Evolutionary conservation across 352 stramenopile species (phyloP).

Genomic region (Pythium phragmiticola): DNA sequence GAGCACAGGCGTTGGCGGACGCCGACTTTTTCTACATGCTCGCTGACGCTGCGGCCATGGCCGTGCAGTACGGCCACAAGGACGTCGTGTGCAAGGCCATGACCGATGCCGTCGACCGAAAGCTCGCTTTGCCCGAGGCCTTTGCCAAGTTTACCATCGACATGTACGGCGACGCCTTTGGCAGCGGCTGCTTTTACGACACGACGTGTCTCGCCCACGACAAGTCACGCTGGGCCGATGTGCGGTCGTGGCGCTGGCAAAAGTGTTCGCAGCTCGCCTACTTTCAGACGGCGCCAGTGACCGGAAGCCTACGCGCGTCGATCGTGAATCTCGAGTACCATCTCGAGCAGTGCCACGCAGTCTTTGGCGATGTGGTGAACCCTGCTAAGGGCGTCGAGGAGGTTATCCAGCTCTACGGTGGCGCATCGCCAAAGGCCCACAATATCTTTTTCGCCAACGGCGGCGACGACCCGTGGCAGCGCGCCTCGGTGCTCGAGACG

Average conservation of each 20-base stretch:
- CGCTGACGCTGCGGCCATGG: slow-evolving; percentile 83
- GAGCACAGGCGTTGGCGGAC: slow-evolving; percentile 53
- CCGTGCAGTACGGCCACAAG: slow-evolving; percentile 88
- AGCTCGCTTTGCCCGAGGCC: slow-evolving; percentile 49
- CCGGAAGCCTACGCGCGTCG: slow-evolving; percentile 56
- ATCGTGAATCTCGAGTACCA: slow-evolving; percentile 81
- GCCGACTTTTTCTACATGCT: slow-evolving; percentile 92
- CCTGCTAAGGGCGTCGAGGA: slow-evolving; percentile 53
- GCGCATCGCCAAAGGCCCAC: slow-evolving; percentile 62
- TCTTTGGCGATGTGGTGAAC: slow-evolving; percentile 74
- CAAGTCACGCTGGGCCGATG: slow-evolving; percentile 56
- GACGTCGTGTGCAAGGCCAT: slow-evolving; percentile 69
- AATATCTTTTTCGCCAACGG: slow-evolving; percentile 87
- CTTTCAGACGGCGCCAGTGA: slow-evolving; percentile 75
- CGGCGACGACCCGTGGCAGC: slow-evolving; percentile 85
- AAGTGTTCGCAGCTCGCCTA: slow-evolving; percentile 87
- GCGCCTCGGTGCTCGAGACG: slow-evolving; percentile 61
- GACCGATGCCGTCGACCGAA: slow-evolving; percentile 44
- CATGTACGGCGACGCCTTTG: slow-evolving; percentile 81
- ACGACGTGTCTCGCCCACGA: slow-evolving; percentile 62
- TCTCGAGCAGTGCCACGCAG: slow-evolving; percentile 63
- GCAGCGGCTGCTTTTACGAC: slow-evolving; percentile 82
- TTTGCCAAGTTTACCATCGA: slow-evolving; percentile 82
- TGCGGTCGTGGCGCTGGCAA: slow-evolving; percentile 86
- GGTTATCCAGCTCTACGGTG: slow-evolving; percentile 73